Evolutionary conservation across 768 basidiomycete genomes (phyloP).

Genomic region (Mycena capillaripes): DNA sequence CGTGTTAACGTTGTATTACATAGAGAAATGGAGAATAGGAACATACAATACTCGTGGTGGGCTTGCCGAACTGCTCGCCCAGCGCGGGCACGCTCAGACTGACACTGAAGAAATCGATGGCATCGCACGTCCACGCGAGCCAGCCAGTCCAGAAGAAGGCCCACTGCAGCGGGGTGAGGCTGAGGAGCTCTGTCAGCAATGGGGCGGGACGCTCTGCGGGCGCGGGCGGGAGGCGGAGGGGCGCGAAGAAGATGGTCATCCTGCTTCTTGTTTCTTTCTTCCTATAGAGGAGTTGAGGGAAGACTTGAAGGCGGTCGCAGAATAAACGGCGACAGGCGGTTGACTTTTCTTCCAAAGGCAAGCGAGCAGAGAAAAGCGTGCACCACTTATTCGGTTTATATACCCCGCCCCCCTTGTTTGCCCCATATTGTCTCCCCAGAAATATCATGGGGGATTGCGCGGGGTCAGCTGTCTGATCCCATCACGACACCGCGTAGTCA

Average conservation of each 20-base stretch:
- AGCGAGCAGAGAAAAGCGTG: too few relatives aligned
- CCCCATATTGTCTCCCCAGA: too few relatives aligned
- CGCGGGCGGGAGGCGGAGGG: slow-evolving; percentile 31
- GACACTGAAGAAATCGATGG: slow-evolving; percentile 89
- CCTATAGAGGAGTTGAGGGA: not conserved
- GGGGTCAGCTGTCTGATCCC: too few relatives aligned
- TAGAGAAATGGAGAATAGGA: not conserved
- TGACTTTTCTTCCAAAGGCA: too few relatives aligned
- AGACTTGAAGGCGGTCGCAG: too few relatives aligned
- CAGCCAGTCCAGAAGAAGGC: slow-evolving; percentile 56
- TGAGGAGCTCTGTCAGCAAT: slow-evolving; percentile 1
- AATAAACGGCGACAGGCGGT: not conserved
- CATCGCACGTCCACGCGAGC: slow-evolving; percentile 91
- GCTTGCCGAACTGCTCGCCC: slow-evolving; percentile 60
- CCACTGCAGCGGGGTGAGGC: slow-evolving; percentile 28
- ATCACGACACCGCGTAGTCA: too few relatives aligned
- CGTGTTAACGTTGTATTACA: not conserved
- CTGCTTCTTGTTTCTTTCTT: not conserved
- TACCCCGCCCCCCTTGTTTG: too few relatives aligned
- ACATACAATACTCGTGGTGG: slow-evolving; percentile 57
- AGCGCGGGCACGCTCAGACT: slow-evolving; percentile 69
- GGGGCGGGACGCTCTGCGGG: slow-evolving; percentile 17
- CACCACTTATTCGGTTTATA: too few relatives aligned
- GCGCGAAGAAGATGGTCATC: slow-evolving; percentile 39
- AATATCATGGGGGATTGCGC: too few relatives aligned